Base-by-base conservation (phyloP, 306 rosid species). In the Medicago ruthenica region DNA sequence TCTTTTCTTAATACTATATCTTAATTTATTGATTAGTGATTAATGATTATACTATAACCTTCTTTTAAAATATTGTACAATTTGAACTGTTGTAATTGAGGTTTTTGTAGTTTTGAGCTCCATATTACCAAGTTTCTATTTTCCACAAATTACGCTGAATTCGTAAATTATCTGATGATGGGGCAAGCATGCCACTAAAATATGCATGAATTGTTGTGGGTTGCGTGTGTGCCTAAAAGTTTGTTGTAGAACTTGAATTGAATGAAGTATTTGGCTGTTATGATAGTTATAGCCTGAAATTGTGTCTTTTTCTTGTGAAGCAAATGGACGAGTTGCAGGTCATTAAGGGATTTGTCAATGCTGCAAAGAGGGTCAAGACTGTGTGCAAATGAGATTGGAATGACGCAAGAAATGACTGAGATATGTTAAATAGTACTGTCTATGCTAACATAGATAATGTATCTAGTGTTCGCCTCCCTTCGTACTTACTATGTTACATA, bases 301-400 rank as follows among this genome's bases (percentile, higher is more conserved):
- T 67, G 24, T 55, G 53, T 74, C 67, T 36, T 24, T 81, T 31
- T 70, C 17, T 66, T 60, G 72, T 74, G 85, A 79, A 95, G 99
- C 97, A 90, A 95, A 85, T 95, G 88, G 99, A 95, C 76, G 99
- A 95, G 96, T 80, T 92, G 90, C 97, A 95, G 90, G 99, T 92
- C 31, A 92, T 95, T 58, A 67, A 83, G 84, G 99, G 99, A 63
- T 95, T 95, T 80, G 99, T 95, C 16, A 83, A 95, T 79, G 96
- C 99, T 48, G 99, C 99, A 7, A 95, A 88, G 96, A 89, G 84
- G 79, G 81, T 92, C 70, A 95, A 92, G 92, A 89, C 89, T 34
- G 86, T 90, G 22, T 89, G 97, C 97, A 92, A 92, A 87, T 92
- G 96, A 95, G 76, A n/a, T 60, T 13, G 53, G 78, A 58, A 67